Evolutionary conservation across 176 grass and related monocot genomes (phyloP).

Genomic region (Sorghum bicolor): Sorghum_bicolor_NCBIv3 NC_012876.2:62792001-62792500

Average conservation of each 20-base stretch:
- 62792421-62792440: slow-evolving; percentile 8
- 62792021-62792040: slow-evolving; percentile 8
- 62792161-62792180: background rate
- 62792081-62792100: slow-evolving; percentile 13
- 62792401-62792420: slow-evolving; percentile 18
- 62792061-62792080: background rate
- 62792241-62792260: slow-evolving; percentile 16
- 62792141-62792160: slow-evolving; percentile 13
- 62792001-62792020: background rate
- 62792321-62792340: background rate
- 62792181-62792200: slow-evolving; percentile 27
- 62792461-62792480: slow-evolving; percentile 34
- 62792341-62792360: background rate
- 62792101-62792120: slow-evolving; percentile 12
- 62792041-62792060: slow-evolving; percentile 15
- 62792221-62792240: background rate
- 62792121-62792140: background rate
- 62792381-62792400: slow-evolving; percentile 11
- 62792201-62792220: slow-evolving; percentile 14
- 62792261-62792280: slow-evolving; percentile 25
- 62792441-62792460: slow-evolving; percentile 46
- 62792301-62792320: slow-evolving; percentile 5
- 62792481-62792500: slow-evolving; percentile 28
- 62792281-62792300: slow-evolving; percentile 14
- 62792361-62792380: background rate